Conservation (phyloP, 441 rosid species). For the Arabidopsis lyrata region DNA sequence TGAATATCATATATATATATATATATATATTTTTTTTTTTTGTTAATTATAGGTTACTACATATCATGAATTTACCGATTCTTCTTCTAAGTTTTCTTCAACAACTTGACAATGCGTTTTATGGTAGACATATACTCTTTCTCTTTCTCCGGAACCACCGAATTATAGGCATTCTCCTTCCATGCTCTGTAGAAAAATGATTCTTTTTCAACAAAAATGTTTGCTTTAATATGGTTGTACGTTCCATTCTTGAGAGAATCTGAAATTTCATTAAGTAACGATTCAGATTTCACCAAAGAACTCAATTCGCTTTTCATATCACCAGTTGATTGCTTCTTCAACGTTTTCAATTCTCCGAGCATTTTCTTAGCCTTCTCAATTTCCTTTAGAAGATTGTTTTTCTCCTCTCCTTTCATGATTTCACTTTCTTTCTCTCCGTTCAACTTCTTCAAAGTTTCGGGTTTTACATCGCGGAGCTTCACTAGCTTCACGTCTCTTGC, state of each 20-base stretch:
- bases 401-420: slow-evolving; percentile 8
- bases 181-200: slow-evolving; percentile 39
- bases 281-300: slow-evolving; percentile 42
- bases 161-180: slow-evolving; percentile 41
- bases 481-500: slow-evolving; percentile 43
- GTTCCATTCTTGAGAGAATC: slow-evolving; percentile 33
- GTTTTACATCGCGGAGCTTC: slow-evolving; percentile 39
- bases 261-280: slow-evolving; percentile 36
- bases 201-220: slow-evolving; percentile 38
- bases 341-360: slow-evolving; percentile 38
- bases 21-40: too few relatives aligned
- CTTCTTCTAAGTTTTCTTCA: slow-evolving; percentile 43
- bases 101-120: slow-evolving; percentile 37
- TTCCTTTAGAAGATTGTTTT: slow-evolving; percentile 29
- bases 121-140: slow-evolving; percentile 43
- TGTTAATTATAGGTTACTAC: background rate
- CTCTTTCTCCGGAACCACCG: slow-evolving; percentile 45
- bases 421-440: slow-evolving; percentile 36
- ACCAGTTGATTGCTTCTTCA: slow-evolving; percentile 29
- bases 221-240: slow-evolving; percentile 30
- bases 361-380: slow-evolving; percentile 39
- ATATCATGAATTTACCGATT: background rate
- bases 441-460: slow-evolving; percentile 29
- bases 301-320: slow-evolving; percentile 35
- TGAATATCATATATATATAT: background rate